Base-by-base conservation (phyloP, 176 grass and related monocot genomes). In the Saccharum spontaneum region DNA sequence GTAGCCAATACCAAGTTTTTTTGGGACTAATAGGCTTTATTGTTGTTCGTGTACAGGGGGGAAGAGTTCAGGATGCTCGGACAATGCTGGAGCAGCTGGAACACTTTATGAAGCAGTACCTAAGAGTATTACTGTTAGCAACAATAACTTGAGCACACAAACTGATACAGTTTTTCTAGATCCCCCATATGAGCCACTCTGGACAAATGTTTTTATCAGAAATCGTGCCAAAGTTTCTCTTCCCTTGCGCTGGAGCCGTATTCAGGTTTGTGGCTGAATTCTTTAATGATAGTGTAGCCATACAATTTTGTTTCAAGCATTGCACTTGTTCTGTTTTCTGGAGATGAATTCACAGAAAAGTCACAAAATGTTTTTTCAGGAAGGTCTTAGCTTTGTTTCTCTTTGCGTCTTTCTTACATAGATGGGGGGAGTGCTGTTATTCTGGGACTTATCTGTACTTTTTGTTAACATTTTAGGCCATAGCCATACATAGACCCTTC, bases 91-190 rank as follows among this genome's bases (percentile, higher is more conserved):
- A 83, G 93, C 96, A 85, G 96, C 96, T 76, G 96, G 96, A 54
- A 98, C 96, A 66, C 91, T 98, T 84, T 95, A 98, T 76, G 96
- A 98, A 87, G 93, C 90, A 78, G 93, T 98, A 66, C 93, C 93
- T 45, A 98, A 95, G 91, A 98, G 93, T 77, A 90, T 98, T 82
- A 90, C 87, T 55, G 93, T 98, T 86, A 91, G 90, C 88, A 98
- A 98, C 62, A 83, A 98, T 76, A 95, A 98, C 78, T 90, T 89
- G 77, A 94, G 91, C 40, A 98, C 96, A 87, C 83, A 98, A 77
- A 98, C 96, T 79, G 93, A 98, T 83, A 98, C 93, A 24, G 83
- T 98, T 81, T 83, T 98, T 14, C 82, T 98, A 85, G 96, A 98
- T 44, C 92, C 92, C 64, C 96, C 93, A 38, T 87, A 89, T 48